Base-by-base conservation (phyloP, 768 basidiomycete genomes). In the Asterophora lycoperdoides region DNA sequence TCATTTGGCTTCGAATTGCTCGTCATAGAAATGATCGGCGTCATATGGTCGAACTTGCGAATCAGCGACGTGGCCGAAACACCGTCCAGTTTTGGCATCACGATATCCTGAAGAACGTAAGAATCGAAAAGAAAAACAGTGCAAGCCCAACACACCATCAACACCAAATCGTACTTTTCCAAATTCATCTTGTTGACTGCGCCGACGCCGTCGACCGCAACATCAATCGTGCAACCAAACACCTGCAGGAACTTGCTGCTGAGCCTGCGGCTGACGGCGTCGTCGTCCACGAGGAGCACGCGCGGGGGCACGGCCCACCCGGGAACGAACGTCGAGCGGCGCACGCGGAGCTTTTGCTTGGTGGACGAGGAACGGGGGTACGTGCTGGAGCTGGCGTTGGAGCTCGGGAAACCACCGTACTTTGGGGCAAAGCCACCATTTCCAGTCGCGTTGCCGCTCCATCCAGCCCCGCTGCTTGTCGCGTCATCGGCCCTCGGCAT, bases 11-110 rank as follows among this genome's bases (percentile, higher is more conserved):
- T 88, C 46, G 89, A 91, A 65, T 93, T 95, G 60, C 84, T 86
- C 44, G 94, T 98, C 95, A 98, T 98, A 18, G 93, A 95, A 56
- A 98, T 96, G 64, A 98, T 97, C 4, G 95, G 95, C 35, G 94
- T 96, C 72, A 85, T 86, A 49, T 84, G 82, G 69, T 97, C 93
- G 63, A 97, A 98, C 69, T 93, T 90, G 14, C 95, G 78, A 57
- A 98, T 96, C 58, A 97, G 67, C 49, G 84, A 91, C 32, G 95
- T 97, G 8, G 95, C 95, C 3, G 86, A 84, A 20, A 93, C 83
- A 23, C 93, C 92, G 54, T 93, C 85, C 58, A 90, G 70, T 63
- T 88, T 86, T 2, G 88, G 85, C 88, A 97, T 95, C 51, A 96
- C 90, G 52, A 98, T 96, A 59, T 97, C 95, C 91, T 93, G 42